Conservation (phyloP, 345 rosid genomes). For the Euphorbia pulcherrima region DNA sequence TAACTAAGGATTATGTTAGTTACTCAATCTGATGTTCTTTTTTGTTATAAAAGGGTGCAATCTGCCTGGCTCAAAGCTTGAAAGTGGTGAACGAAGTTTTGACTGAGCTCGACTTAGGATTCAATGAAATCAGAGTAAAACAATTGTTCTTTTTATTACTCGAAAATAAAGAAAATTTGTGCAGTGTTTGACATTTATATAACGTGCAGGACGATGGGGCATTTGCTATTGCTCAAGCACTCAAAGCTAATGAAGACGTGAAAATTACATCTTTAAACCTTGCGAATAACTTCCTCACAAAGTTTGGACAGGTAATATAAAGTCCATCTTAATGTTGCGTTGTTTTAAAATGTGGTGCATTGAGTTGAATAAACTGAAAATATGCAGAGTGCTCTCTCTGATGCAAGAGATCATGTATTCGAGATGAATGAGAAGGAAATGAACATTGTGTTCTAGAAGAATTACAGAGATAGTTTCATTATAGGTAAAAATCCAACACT, state of each 20-base stretch:
- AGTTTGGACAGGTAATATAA: slow-evolving; percentile 94
- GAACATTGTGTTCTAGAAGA: slow-evolving; percentile 65
- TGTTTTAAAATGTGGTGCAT: neutral
- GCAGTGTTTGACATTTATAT: slow-evolving; percentile 15
- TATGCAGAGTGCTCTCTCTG: slow-evolving; percentile 77
- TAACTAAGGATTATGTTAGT: neutral
- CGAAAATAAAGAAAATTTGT: neutral
- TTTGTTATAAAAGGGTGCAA: slow-evolving; percentile 56
- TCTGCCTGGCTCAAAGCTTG: slow-evolving; percentile 78
- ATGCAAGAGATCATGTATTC: slow-evolving; percentile 86
- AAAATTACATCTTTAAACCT: slow-evolving; percentile 74
- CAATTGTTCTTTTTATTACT: neutral
- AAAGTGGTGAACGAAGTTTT: slow-evolving; percentile 96
- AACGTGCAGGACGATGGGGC: slow-evolving; percentile 82
- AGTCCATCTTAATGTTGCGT: neutral
- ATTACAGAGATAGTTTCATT: slow-evolving; percentile 3
- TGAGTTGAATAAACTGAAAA: neutral
- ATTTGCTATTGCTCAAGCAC: slow-evolving; percentile 89
- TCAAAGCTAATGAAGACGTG: slow-evolving; percentile 88
- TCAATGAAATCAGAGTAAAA: slow-evolving; percentile 83
- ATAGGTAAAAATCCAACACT: slow-evolving; percentile 9
- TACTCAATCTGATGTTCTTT: neutral
- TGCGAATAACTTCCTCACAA: slow-evolving; percentile 80
- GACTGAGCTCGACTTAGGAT: slow-evolving; percentile 78
- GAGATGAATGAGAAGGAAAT: slow-evolving; percentile 96